A percentile compares a stretch with the other conserved stretches of the same genome.
Conservation (phyloP, 768 basidiomycete genomes). For the Ramaria sp. region DNA sequence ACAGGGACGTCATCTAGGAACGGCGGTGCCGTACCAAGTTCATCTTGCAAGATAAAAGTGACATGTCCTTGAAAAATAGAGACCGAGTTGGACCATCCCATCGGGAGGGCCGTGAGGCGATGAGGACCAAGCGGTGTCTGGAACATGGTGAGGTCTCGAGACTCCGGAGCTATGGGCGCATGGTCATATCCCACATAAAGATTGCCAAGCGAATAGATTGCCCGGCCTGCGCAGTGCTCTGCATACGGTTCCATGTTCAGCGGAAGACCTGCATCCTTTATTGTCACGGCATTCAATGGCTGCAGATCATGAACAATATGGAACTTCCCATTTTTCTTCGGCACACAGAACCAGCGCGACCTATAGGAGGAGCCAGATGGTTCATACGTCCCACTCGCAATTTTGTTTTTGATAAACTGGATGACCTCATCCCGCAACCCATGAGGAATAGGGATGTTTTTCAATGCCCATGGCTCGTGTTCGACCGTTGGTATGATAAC, state of each 20-base stretch:
- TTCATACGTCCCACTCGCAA: constrained; percentile 27
- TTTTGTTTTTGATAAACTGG: constrained; percentile 21
- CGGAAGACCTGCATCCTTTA: constrained; percentile 24
- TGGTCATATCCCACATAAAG: constrained; percentile 14
- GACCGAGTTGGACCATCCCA: constrained; percentile 32
- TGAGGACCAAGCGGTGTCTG: constrained; percentile 20
- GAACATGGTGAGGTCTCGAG: constrained; percentile 31
- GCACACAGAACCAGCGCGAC: constrained; percentile 28
- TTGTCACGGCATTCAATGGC: constrained; percentile 28
- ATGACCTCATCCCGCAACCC: constrained; percentile 23
- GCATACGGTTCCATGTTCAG: constrained; percentile 26
- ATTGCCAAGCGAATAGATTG: constrained; percentile 16
- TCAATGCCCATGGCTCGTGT: constrained; percentile 27
- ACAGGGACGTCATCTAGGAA: constrained; percentile 32
- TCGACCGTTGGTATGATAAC: constrained; percentile 24
- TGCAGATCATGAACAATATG: constrained; percentile 27
- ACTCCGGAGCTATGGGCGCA: constrained; percentile 18
- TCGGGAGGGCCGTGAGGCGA: constrained; percentile 21
- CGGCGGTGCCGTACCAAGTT: constrained; percentile 25
- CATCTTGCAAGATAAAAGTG: constrained; percentile 24
- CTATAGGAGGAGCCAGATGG: constrained; percentile 26
- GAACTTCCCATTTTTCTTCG: constrained; percentile 29
- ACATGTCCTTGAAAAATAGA: constrained; percentile 32
- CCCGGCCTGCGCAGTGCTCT: constrained; percentile 16
- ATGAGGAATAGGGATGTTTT: constrained; percentile 26